These are phyloP conservation scores for Psilocybe subaeruginosa DNA, from an alignment of 768 basidiomycete species.

Conservation along the genomic window DNA sequence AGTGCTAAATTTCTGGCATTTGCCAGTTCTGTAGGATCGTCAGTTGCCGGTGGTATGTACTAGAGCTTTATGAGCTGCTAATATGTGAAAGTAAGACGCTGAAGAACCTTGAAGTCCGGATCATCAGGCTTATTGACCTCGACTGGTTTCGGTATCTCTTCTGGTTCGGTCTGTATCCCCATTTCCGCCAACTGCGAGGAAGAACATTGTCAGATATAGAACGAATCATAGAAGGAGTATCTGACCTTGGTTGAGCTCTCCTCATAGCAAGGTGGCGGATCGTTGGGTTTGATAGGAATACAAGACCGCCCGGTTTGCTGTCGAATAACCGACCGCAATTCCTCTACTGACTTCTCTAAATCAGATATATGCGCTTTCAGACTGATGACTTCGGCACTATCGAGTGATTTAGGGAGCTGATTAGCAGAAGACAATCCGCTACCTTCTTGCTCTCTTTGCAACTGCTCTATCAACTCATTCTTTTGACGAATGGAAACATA, in stretches of 20 bases:
- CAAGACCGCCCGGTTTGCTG: slow-evolving; percentile 30
- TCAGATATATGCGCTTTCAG: slow-evolving; percentile 40
- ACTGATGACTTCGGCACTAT: slow-evolving; percentile 26
- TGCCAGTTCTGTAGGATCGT: slow-evolving; percentile 48
- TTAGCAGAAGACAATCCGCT: not conserved
- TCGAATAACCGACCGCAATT: slow-evolving; percentile 38
- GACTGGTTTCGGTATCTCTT: not conserved
- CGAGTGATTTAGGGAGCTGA: not conserved
- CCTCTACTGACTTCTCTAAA: slow-evolving; percentile 40
- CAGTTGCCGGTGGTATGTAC: slow-evolving; percentile 30
- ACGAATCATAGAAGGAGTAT: not conserved
- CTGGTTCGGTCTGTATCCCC: slow-evolving; percentile 18
- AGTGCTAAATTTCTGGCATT: slow-evolving; percentile 59
- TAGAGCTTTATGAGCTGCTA: not conserved
- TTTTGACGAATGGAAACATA: slow-evolving; percentile 67
- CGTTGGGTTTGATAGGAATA: slow-evolving; percentile 24
- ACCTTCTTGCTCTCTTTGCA: slow-evolving; percentile 44
- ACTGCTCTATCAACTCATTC: slow-evolving; percentile 47
- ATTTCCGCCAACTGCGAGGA: slow-evolving; percentile 8
- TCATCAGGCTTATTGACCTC: not conserved
- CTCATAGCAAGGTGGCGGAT: slow-evolving; percentile 44
- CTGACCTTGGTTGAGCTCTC: slow-evolving; percentile 32
- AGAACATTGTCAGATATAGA: not conserved
- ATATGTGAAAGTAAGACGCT: not conserved
- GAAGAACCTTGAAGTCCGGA: slow-evolving; percentile 12